These are phyloP conservation scores for Xylariomycetidae sp. DNA, from an alignment of 2,329 filamentous ascomycete species.

Conservation along the genomic window DNA sequence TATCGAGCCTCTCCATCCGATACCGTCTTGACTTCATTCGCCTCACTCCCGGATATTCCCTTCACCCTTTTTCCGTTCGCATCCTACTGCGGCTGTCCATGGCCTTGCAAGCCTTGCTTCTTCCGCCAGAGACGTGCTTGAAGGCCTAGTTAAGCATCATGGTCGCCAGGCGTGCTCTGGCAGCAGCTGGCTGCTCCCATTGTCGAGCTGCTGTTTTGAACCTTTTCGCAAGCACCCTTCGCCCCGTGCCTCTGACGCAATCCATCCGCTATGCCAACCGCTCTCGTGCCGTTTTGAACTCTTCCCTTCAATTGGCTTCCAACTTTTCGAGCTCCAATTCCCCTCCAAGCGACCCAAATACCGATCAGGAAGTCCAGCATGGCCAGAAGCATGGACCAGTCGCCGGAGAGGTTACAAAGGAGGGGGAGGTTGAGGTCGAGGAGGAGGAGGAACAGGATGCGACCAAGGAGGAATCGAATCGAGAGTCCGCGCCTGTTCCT, in stretches of 20 bases:
- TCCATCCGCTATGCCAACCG: conserved; percentile 2
- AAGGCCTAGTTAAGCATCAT: conserved; percentile 8
- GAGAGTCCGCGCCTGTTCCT: conserved; percentile 29
- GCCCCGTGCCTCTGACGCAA: conserved; percentile 10
- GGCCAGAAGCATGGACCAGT: too few species aligned
- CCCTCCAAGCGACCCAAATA: conserved; percentile 1
- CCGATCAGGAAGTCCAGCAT: conserved; percentile 1
- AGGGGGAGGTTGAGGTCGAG: too few species aligned
- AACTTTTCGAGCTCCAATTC: conserved; percentile 8
- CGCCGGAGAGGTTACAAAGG: too few species aligned
- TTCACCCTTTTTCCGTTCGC: too few species aligned
- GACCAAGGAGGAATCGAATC: conserved; percentile 4
- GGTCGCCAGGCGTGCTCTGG: conserved; percentile 20
- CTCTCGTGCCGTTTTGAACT: too few species aligned
- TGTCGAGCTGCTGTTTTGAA: conserved; percentile 22
- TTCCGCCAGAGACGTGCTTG: not conserved
- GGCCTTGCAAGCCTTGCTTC: not conserved
- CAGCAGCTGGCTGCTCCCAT: conserved; percentile 22
- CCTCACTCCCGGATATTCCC: too few species aligned
- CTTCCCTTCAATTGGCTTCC: conserved; percentile 14
- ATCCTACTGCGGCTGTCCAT: too few species aligned
- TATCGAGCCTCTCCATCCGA: too few species aligned
- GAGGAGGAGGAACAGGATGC: conserved; percentile 4
- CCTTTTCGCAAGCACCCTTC: conserved; percentile 18
- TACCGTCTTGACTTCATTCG: too few species aligned